Conservation (phyloP, 495 filamentous ascomycete genomes). For the Glonium stellatum region DNA sequence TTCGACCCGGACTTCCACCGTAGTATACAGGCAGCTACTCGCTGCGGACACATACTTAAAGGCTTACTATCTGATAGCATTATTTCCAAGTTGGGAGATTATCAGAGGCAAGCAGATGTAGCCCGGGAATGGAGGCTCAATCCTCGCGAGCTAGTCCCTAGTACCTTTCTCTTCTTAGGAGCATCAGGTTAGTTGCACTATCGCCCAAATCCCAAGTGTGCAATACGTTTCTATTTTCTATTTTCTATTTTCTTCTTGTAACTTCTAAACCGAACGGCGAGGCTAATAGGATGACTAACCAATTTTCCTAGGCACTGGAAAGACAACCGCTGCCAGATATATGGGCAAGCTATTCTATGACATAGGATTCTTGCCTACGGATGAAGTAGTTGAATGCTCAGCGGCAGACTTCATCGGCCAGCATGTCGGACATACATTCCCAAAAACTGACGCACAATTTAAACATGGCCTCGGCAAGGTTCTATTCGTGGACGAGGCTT, state of each 20-base stretch:
- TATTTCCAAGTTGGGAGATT: not conserved
- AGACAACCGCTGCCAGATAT: conserved; percentile 10
- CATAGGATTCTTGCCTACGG: conserved; percentile 53
- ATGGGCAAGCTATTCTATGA: conserved; percentile 12
- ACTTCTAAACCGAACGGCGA: too few relatives aligned
- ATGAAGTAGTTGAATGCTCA: conserved; percentile 53
- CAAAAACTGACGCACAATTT: conserved; percentile 39
- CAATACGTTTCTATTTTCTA: too few relatives aligned
- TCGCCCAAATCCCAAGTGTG: not conserved
- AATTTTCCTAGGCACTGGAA: conserved; percentile 8
- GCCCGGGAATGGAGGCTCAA: conserved; percentile 2
- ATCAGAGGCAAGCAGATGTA: conserved; percentile 1
- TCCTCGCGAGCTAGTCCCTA: conserved; percentile 5
- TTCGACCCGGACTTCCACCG: conserved; percentile 7
- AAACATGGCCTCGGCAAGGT: conserved; percentile 32
- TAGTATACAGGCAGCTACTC: not conserved
- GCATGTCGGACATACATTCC: conserved; percentile 48
- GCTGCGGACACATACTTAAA: not conserved
- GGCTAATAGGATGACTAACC: too few relatives aligned
- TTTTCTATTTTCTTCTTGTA: too few relatives aligned
- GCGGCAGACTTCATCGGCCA: conserved; percentile 54
- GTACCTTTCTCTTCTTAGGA: conserved; percentile 18
- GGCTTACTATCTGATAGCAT: not conserved
- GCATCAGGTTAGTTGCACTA: conserved; percentile 7
- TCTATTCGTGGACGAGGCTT: conserved; percentile 18